Conservation (phyloP, 345 rosid species). For the Orychophragmus violaceus region DNA sequence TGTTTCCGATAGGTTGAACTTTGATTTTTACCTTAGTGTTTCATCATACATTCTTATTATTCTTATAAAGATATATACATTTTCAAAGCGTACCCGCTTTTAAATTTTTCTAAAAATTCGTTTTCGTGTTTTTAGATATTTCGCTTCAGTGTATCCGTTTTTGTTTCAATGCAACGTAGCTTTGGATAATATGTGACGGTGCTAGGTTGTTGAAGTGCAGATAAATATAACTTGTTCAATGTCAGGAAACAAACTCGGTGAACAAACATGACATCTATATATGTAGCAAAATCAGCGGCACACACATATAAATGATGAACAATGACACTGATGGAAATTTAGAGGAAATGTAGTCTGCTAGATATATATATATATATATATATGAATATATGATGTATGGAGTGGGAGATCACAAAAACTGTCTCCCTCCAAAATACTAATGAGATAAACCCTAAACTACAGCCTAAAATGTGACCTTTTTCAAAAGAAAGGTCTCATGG, state of each 20-base stretch:
- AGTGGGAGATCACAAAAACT: conserved; percentile 32
- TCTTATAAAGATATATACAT: too few species aligned
- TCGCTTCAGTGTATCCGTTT: too few species aligned
- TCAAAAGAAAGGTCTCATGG: conserved; percentile 61
- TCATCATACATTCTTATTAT: too few species aligned
- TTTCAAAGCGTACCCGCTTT: too few species aligned
- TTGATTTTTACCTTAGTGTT: too few species aligned
- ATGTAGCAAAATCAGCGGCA: neutral
- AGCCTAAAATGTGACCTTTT: conserved; percentile 21
- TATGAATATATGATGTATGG: neutral
- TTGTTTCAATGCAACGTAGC: too few species aligned
- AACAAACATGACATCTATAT: neutral
- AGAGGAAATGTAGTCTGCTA: neutral
- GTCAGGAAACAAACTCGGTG: neutral
- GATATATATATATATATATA: neutral
- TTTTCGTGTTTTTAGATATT: too few species aligned
- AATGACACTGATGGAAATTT: neutral
- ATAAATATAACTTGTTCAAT: neutral
- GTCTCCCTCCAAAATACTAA: conserved; percentile 28
- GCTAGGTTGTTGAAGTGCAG: neutral
- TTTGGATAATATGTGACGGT: too few species aligned
- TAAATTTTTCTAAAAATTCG: too few species aligned
- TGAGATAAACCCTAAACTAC: conserved; percentile 12
- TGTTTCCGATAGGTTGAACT: too few species aligned
- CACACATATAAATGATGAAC: neutral